Evolutionary conservation across 2,329 filamentous ascomycete species (phyloP).

Genomic region (Aspergillus transmontanensis): DNA sequence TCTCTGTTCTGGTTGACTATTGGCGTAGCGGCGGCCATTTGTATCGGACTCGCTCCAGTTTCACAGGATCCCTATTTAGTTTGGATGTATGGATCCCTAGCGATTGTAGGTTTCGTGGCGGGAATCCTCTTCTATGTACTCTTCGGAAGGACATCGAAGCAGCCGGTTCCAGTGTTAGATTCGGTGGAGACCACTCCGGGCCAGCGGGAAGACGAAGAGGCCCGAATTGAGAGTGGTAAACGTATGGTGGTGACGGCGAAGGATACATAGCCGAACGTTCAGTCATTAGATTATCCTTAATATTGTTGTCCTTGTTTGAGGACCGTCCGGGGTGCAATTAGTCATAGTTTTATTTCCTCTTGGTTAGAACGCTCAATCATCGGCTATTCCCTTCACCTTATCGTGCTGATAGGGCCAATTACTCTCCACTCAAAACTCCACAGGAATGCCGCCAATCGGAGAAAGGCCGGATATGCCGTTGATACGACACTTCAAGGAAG

Average conservation of each 20-base stretch:
- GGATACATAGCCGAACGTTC: neutral
- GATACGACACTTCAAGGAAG: neutral
- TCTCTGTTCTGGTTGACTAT: slow-evolving; percentile 24
- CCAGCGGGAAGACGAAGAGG: neutral
- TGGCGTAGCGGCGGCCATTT: slow-evolving; percentile 22
- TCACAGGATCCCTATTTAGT: slow-evolving; percentile 22
- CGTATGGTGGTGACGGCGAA: neutral
- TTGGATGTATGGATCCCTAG: slow-evolving; percentile 25
- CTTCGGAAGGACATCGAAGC: slow-evolving; percentile 11
- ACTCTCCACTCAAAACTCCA: neutral
- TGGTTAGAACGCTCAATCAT: neutral
- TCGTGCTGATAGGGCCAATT: neutral
- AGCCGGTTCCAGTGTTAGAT: neutral
- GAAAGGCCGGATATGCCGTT: neutral
- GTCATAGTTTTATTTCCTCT: neutral
- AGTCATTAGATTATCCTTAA: neutral
- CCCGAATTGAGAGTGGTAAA: neutral
- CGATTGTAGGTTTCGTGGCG: slow-evolving; percentile 18
- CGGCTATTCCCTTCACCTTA: neutral
- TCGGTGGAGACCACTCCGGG: neutral
- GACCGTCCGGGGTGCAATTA: neutral
- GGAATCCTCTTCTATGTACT: slow-evolving; percentile 17
- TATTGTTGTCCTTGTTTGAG: neutral
- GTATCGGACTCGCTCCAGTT: slow-evolving; percentile 22
- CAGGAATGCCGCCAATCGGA: slow-evolving; percentile 19